These are phyloP conservation scores for Eucalyptus virginea DNA, from an alignment of 345 rosid species.

Conservation along the genomic window DNA sequence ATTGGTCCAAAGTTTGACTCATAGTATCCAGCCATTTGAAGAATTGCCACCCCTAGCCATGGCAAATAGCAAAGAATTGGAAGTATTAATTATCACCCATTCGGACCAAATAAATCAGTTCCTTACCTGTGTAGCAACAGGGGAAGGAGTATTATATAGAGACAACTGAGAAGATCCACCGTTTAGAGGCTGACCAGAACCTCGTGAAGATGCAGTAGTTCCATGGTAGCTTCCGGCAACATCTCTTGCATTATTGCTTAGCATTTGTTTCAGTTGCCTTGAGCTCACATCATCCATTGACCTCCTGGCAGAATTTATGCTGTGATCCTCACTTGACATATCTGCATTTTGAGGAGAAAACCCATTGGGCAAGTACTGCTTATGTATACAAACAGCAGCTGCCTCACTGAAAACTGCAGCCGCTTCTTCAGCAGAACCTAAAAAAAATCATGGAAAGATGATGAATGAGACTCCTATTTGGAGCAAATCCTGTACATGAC, in stretches of 20 bases:
- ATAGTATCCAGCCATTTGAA: background rate
- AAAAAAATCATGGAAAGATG: background rate
- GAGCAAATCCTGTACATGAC: background rate
- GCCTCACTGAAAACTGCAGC: constrained; percentile 77
- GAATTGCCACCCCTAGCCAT: background rate
- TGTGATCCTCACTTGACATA: constrained; percentile 45
- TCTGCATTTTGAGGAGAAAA: constrained; percentile 27
- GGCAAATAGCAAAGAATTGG: background rate
- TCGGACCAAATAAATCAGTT: background rate
- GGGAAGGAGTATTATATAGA: constrained; percentile 87
- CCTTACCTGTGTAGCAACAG: constrained; percentile 71
- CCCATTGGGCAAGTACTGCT: constrained; percentile 51
- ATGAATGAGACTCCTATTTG: background rate
- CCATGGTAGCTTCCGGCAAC: constrained; percentile 57
- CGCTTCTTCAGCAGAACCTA: constrained; percentile 95
- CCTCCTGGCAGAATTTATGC: constrained; percentile 24
- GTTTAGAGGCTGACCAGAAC: constrained; percentile 48
- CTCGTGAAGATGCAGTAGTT: constrained; percentile 16
- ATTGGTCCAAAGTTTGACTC: background rate
- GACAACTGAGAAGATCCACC: constrained; percentile 59
- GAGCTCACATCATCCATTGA: constrained; percentile 53
- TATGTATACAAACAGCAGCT: constrained; percentile 79
- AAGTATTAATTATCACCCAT: background rate
- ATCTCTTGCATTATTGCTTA: constrained; percentile 64
- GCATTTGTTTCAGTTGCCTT: constrained; percentile 58